Base-by-base conservation (phyloP, 1,284 basidiomycete genomes). In the Spongiforma sp. region DNA sequence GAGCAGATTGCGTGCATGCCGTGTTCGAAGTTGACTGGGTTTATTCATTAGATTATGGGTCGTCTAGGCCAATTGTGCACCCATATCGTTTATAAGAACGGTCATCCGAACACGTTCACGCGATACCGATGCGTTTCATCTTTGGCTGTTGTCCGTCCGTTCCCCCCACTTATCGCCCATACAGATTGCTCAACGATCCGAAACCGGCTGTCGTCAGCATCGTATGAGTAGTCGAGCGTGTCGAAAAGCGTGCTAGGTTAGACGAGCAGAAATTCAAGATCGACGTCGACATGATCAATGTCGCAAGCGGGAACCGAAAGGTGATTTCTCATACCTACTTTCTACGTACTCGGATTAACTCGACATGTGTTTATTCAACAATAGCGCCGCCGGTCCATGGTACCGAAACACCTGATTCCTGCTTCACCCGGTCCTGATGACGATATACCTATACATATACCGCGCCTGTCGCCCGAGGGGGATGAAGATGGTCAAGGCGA, bases 1-100 rank as follows among this genome's bases (percentile, higher is more conserved):
- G 85, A n/a, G 43, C 48, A n/a, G n/a, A n/a, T n/a, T n/a, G n/a
- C n/a, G n/a, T n/a, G n/a, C n/a, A n/a, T n/a, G n/a, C n/a, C n/a
- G n/a, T n/a, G n/a, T n/a, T n/a, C n/a, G n/a, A n/a, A n/a, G n/a
- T n/a, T n/a, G n/a, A n/a, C n/a, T n/a, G n/a, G n/a, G n/a, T n/a
- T n/a, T n/a, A n/a, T n/a, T n/a, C n/a, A n/a, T 17, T 67, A 91
- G 89, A 83, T 90, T 32, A 77, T 89, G 67, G 78, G 81, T 39
- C 82, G 87, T 28, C 86, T 89, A 3, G 89, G 89, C n/a, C 86
- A 91, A 78, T 90, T 86, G 7, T 92, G 93, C 70, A 97, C 95
- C 0, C 96, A 98, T 76, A 89, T 98, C 64, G 87, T 98, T 21
- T 98, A 87, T 79, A 98, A 97, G 82, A 91, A 93, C 63, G 96